Percentiles rank a stretch among this genome's conserved stretches.
Conservation (phyloP, 2,329 filamentous ascomycete genomes). For the Pseudogymnoascus sp. region DNA sequence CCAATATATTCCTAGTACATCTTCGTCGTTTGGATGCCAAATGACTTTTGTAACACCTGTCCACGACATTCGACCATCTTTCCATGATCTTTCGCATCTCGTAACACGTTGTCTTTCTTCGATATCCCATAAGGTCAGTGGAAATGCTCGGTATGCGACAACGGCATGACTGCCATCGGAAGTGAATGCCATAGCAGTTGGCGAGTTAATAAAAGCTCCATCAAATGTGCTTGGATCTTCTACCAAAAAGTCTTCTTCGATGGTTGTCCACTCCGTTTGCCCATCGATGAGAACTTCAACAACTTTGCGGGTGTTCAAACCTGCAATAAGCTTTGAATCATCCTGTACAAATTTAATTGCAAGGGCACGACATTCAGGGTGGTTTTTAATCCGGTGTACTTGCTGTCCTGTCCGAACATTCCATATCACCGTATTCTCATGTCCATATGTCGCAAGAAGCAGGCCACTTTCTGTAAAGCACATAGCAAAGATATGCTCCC, state of each 20-base stretch:
- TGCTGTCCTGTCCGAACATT: background rate
- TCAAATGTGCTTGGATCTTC: too few species aligned
- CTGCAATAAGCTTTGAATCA: background rate
- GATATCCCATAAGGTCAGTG: background rate
- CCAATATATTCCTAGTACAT: constrained; percentile 14
- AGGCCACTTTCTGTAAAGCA: background rate
- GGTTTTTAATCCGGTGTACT: background rate
- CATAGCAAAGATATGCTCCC: background rate
- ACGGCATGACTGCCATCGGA: background rate
- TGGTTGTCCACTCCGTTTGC: background rate
- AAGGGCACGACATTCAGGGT: background rate
- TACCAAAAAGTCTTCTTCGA: too few species aligned
- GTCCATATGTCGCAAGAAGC: background rate
- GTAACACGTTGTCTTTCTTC: too few species aligned
- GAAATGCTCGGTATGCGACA: background rate
- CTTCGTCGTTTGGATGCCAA: constrained; percentile 14
- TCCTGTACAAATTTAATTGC: background rate
- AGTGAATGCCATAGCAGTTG: background rate
- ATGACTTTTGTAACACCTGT: background rate
- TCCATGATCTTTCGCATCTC: too few species aligned
- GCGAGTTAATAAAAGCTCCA: background rate
- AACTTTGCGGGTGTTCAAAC: background rate
- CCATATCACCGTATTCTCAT: background rate
- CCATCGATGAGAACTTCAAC: too few species aligned
- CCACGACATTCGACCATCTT: constrained; percentile 1